Base-by-base conservation (phyloP, 345 rosid genomes). In the Ailanthus altissimus region DNA sequence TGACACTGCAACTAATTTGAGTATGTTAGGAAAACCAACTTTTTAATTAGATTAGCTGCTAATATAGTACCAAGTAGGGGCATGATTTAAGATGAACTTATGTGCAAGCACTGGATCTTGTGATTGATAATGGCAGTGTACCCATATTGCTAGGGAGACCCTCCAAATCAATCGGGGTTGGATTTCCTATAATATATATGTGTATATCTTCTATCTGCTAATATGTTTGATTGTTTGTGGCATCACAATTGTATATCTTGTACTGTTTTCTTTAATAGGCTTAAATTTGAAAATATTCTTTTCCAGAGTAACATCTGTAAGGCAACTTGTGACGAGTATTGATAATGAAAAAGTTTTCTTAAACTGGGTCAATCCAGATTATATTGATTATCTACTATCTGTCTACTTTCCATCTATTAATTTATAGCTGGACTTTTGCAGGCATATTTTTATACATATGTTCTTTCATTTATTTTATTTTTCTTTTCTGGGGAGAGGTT, bases 341-440 rank as follows among this genome's bases (percentile, higher is more conserved):
- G 68, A n/a, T 42, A 50, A 9, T 69, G 23, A 16, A 28, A 67
- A 25, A 32, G 25, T 11, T 67, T 67, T 45, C 10, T 53, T 50
- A 28, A 28, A 4, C 26, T 16, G 12, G 73, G 42, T 51, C 16
- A 3, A 28, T 38, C 18, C 8, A 50, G 4, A 28, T 50, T 70
- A 50, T 25, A 32, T 62, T 5, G 5, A 62, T 62, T 62, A 16
- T 62, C n/a, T 0, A 53, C 20, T 38, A 38, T 62, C 45, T 62
- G 42, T 32, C 5, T 36, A 5, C 45, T 7, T 5, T 16, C 40
- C 11, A 62, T 61, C 2, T 62, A 36, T 36, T 15, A 15, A 16
- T 15, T 32, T 60, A 26, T 60, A 50, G 40, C 73, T 67, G 38
- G 72, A 56, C 28, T 20, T 32, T 71, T 72, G 57, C 36, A 53